Base-by-base conservation (phyloP, 371 early-diverging fungal species). In the Rhizopus delemar region DNA sequence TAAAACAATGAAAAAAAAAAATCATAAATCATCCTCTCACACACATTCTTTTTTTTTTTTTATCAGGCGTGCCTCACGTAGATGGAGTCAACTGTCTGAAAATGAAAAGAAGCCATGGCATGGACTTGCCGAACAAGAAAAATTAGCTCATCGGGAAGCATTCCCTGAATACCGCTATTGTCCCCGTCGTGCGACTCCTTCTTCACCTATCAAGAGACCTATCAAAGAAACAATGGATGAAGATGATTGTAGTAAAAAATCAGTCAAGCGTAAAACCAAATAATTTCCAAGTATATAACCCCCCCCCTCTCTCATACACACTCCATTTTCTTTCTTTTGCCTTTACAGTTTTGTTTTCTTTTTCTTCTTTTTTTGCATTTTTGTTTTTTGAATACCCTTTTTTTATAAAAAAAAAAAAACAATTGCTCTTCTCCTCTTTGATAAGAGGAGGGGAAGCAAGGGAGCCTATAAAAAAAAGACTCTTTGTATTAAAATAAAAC, bases 21-120 rank as follows among this genome's bases (percentile, higher is more conserved):
- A 1, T 31, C 41, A 8, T 0, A 7, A 16, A n/a, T 22, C 8
- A 22, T 33, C 7, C 31, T n/a, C 34, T 15, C 8, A 55, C 22
- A 22, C 22, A n/a, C n/a, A n/a, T n/a, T n/a, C n/a, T n/a, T n/a
- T n/a, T 22, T 22, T 22, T 22, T 22, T 22, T 22, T 22, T 22
- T 22, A 41, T 39, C 46, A 75, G 77, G 58, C 74, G 74, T 55
- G 77, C 77, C 41, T 77, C 77, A 35, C 68, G 70, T 45, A 65
- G 77, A 34, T 77, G 77, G 77, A 63, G 74, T 32, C 56, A 58
- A 31, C 55, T 77, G 48, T 64, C 77, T 45, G 77, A 77, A 51
- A 62, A 62, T 38, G 74, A 77, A 70, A 77, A 77, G 61, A 75
- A 71, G 41, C 77, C 77, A 41, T 77, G 78, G 78, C 72, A 77